These are phyloP conservation scores for Phytophthora pseudosyringae DNA, from an alignment of 352 stramenopile genomes.

Conservation along the genomic window DNA sequence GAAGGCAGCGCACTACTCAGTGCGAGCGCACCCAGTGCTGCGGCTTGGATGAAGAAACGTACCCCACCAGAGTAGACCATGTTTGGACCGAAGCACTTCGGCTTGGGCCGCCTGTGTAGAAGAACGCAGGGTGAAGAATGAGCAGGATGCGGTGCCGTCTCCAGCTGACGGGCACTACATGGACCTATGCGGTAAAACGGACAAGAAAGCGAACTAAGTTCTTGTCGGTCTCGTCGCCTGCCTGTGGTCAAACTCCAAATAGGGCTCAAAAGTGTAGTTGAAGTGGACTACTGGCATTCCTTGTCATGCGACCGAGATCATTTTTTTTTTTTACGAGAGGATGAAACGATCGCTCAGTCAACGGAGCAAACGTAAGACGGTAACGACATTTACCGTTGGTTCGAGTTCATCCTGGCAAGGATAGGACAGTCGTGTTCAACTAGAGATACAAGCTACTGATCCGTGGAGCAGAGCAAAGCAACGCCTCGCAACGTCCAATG, in stretches of 20 bases:
- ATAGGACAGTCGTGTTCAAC: background rate
- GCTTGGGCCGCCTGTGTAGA: conserved; percentile 4
- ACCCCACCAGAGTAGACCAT: conserved; percentile 30
- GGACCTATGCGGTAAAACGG: too few relatives aligned
- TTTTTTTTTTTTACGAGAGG: conserved; percentile 25
- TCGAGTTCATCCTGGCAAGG: background rate
- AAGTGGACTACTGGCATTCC: background rate
- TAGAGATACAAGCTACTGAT: conserved; percentile 40
- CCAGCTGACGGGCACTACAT: too few relatives aligned
- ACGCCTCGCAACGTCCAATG: conserved; percentile 83
- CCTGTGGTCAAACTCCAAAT: too few relatives aligned
- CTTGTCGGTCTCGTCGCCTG: too few relatives aligned
- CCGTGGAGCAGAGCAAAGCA: conserved; percentile 69
- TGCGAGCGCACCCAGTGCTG: conserved; percentile 14
- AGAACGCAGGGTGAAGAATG: conserved; percentile 28
- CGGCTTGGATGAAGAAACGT: conserved; percentile 18
- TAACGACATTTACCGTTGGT: background rate
- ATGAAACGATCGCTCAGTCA: conserved; percentile 6
- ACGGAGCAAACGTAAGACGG: background rate
- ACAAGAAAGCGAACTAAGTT: too few relatives aligned
- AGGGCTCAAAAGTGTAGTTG: too few relatives aligned
- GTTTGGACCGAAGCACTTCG: too few relatives aligned
- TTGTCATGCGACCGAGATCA: conserved; percentile 4
- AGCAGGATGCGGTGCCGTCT: background rate
- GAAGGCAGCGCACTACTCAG: conserved; percentile 18